phyloP scores from a whole-genome alignment of 2,329 filamentous ascomycete genomes.

The Aureobasidium sp. region DNA sequence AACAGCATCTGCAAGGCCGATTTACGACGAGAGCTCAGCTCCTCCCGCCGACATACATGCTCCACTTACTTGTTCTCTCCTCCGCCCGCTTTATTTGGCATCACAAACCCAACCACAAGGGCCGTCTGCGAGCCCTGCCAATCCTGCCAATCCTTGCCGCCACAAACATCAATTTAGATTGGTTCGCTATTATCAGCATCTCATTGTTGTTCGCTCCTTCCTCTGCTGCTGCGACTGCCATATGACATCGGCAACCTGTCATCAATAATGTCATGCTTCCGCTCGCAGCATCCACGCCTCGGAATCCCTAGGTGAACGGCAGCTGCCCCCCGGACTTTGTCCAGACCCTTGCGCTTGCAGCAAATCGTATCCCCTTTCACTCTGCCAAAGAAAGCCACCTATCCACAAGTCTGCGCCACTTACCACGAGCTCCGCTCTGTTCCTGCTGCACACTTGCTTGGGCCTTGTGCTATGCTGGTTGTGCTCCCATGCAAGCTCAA shows the following conservation, averaged over 20 bases:
- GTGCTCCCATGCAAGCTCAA: background rate
- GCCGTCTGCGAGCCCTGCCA: background rate
- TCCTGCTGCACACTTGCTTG: background rate
- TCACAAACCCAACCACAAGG: background rate
- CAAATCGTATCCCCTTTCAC: background rate
- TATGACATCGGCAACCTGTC: background rate
- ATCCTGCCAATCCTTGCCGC: constrained; percentile 1
- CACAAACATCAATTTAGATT: background rate
- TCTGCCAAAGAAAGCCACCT: background rate
- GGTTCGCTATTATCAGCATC: background rate
- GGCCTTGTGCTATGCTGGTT: background rate
- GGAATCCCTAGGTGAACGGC: background rate
- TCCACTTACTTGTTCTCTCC: too few species aligned
- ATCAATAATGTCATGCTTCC: background rate
- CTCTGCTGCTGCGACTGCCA: background rate
- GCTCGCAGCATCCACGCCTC: background rate
- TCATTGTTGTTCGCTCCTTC: background rate
- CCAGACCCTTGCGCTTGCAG: background rate
- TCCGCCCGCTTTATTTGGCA: constrained; percentile 6
- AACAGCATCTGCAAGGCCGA: background rate
- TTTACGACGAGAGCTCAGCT: background rate
- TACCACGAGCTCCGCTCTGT: background rate
- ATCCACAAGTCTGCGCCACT: background rate
- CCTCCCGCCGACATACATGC: too few species aligned
- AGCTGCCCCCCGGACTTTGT: background rate